phyloP scores from a whole-genome alignment of 2,329 filamentous ascomycete genomes.

The Zasmidium angulare region DNA sequence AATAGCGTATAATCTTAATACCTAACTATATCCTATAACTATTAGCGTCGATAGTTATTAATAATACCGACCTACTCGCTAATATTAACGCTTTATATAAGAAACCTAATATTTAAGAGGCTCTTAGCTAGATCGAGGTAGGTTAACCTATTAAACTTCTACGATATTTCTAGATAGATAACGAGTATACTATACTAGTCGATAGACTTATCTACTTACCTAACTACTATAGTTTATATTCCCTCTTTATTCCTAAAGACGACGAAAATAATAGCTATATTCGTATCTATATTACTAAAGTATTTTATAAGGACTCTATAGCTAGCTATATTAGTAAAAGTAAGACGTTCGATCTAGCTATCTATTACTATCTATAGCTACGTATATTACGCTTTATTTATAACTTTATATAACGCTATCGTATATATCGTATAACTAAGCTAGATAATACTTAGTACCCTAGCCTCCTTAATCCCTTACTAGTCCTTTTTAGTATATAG shows the following conservation, averaged over 20 bases:
- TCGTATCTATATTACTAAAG: neutral
- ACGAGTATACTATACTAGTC: neutral
- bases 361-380: conserved; percentile 23
- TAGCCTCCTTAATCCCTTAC: neutral
- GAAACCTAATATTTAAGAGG: neutral
- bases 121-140: neutral
- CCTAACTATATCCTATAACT: too few species aligned
- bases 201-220: neutral
- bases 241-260: neutral
- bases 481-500: neutral
- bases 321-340: neutral
- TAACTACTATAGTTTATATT: neutral
- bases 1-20: neutral
- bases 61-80: neutral
- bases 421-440: conserved; percentile 33
- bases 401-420: conserved; percentile 31
- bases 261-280: neutral
- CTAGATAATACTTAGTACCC: conserved; percentile 14
- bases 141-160: neutral
- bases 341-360: conserved; percentile 9
- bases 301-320: neutral
- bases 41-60: neutral
- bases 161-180: neutral
- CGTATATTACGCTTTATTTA: conserved; percentile 22
- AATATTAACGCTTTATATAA: neutral